Base-by-base conservation (phyloP, 768 basidiomycete species). In the Amanita molliuscula region DNA sequence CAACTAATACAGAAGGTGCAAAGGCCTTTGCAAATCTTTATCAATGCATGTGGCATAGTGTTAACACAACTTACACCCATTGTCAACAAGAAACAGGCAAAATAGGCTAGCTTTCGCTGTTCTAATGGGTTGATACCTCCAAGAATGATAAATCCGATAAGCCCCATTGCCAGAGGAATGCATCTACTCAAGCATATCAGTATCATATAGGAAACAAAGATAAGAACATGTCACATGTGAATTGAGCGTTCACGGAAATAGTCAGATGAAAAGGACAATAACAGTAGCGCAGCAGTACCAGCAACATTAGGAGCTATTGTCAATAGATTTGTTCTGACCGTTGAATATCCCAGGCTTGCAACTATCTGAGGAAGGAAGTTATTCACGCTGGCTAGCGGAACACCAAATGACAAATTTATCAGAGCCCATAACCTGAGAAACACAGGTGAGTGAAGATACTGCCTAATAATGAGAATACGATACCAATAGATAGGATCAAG, bases 301-400 rank as follows among this genome's bases (percentile, higher is more conserved):
- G 67, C 71, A 40, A 76, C 61, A 55, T 77, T 76, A 1, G 77
- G 77, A 8, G 75, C 77, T 26, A 77, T 70, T 15, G 77, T 78
- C 53, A 65, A 68, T 20, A 78, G 61, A 53, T 78, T 78, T 10
- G 77, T 78, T 54, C 71, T 74, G 55, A 77, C 62, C 3, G 71
- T 69, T 2, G 69, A 71, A 55, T 71, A 74, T 11, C 70, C 70
- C 4, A 74, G 62, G 47, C 71, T 71, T 7, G 65, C 68, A 21
- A 72, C 70, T 29, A 72, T 72, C 40, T 77, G 74, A 0, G 73
- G 74, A 11, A 78, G 62, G 58, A 76, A 77, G 53, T 75, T 76
- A 57, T 75, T 74, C 48, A 76, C 76, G n/a, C 71, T 73, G 1
- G 73, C 71, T 6, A 73, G 61, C 1, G 74, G 74, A 5, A 78